Percentiles rank a stretch among this genome's conserved stretches.
Conservation (phyloP, 2,329 filamentous ascomycete genomes). For the Calonectria leucothoes region DNA sequence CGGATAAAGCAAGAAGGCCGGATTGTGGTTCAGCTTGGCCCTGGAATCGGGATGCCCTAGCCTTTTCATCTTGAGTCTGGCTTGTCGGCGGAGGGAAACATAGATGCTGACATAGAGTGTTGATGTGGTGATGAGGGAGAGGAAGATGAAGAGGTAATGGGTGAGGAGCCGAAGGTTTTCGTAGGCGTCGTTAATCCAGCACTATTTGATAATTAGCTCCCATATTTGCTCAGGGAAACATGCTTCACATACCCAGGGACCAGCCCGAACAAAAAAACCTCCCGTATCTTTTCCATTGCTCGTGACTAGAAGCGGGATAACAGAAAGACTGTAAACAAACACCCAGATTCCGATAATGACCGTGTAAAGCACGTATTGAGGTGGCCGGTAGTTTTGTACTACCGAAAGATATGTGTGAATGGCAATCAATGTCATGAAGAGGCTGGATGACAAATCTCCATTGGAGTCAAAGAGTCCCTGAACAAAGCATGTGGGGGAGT, state of each 20-base stretch:
- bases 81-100: constrained; percentile 46
- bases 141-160: constrained; percentile 73
- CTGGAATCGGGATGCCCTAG: background rate
- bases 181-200: constrained; percentile 70
- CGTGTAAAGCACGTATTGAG: constrained; percentile 61
- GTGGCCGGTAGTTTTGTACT: constrained; percentile 65
- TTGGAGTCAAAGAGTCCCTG: constrained; percentile 77
- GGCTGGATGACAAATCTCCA: constrained; percentile 73
- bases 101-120: constrained; percentile 54
- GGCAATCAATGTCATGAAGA: constrained; percentile 75
- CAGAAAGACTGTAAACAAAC: constrained; percentile 66
- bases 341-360: constrained; percentile 64
- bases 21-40: constrained; percentile 48
- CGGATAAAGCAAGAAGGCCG: constrained; percentile 73
- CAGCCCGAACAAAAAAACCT: constrained; percentile 70
- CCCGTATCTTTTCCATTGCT: constrained; percentile 52
- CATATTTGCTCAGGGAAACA: background rate
- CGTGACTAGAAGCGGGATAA: constrained; percentile 60
- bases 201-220: constrained; percentile 52
- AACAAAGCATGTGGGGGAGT: constrained; percentile 65
- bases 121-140: constrained; percentile 50
- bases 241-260: constrained; percentile 65
- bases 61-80: constrained; percentile 1
- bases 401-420: constrained; percentile 74
- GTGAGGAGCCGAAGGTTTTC: constrained; percentile 66